Percentiles rank a stretch among this genome's conserved stretches.
Evolutionary conservation across 106 monocot species (phyloP).

Genomic region (Ottelia alismoides): DNA sequence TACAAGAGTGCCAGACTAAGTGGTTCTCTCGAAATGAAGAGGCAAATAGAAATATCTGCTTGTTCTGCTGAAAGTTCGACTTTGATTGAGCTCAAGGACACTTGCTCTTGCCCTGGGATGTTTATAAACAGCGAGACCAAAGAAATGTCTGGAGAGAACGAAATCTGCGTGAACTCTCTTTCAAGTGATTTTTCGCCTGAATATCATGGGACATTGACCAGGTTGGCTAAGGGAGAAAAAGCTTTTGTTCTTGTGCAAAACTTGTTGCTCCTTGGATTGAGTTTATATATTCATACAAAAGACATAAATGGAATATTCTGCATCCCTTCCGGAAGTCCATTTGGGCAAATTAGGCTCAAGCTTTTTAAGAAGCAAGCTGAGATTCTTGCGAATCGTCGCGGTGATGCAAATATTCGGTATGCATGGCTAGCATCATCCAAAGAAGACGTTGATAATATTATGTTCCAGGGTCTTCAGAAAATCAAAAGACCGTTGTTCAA

Average conservation of each 20-base stretch:
- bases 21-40: slow-evolving; percentile 13
- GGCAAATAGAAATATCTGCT: not conserved
- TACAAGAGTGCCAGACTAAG: slow-evolving; percentile 12
- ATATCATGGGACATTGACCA: slow-evolving; percentile 5
- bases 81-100: slow-evolving; percentile 16
- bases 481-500: slow-evolving; percentile 18
- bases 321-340: slow-evolving; percentile 24
- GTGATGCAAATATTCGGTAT: slow-evolving; percentile 82
- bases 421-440: slow-evolving; percentile 76
- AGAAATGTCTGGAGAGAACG: slow-evolving; percentile 66
- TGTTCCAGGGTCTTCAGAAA: slow-evolving; percentile 34
- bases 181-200: slow-evolving; percentile 1
- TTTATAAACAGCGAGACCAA: slow-evolving; percentile 10
- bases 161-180: slow-evolving; percentile 17
- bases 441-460: slow-evolving; percentile 39
- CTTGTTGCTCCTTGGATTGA: slow-evolving; percentile 59
- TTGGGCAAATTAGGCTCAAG: slow-evolving; percentile 30
- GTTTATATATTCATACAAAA: slow-evolving; percentile 32
- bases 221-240: slow-evolving; percentile 6
- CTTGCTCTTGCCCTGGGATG: slow-evolving; percentile 3
- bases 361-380: slow-evolving; percentile 58
- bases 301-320: slow-evolving; percentile 54
- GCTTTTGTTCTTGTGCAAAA: slow-evolving; percentile 33
- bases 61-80: slow-evolving; percentile 25
- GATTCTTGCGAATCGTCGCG: slow-evolving; percentile 26